phyloP scores from a whole-genome alignment of 2,329 filamentous ascomycete species.

The Domatiomyces globalis region DNA sequence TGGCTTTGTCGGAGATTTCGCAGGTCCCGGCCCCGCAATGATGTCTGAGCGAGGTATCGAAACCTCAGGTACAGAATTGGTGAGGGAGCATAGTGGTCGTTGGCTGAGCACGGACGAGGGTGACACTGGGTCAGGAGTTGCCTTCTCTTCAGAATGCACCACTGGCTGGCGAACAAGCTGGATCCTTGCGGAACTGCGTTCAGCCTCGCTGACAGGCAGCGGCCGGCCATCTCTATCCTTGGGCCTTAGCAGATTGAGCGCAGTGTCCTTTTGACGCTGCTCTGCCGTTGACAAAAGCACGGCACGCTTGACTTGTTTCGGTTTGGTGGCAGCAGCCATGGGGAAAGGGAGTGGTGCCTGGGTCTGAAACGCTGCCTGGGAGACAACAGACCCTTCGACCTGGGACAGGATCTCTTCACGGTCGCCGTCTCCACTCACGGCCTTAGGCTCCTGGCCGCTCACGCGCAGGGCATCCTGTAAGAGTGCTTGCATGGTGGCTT shows the following conservation, averaged over 20 bases:
- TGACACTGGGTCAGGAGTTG: neutral
- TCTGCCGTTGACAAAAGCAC: neutral
- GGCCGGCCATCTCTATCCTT: neutral
- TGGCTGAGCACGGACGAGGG: neutral
- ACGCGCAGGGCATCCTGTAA: neutral
- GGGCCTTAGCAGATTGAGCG: neutral
- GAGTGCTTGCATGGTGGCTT: neutral
- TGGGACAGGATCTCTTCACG: neutral
- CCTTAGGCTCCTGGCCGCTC: neutral
- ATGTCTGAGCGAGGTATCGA: neutral
- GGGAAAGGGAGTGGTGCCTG: neutral
- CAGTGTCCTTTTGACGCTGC: neutral
- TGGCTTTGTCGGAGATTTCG: neutral
- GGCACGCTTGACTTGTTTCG: neutral
- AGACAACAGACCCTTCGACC: neutral
- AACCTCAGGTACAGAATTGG: neutral
- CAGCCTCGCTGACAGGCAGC: no score
- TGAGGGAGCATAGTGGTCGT: neutral
- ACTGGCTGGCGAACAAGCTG: no score
- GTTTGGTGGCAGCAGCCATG: neutral
- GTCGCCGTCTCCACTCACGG: neutral
- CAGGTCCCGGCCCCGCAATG: neutral
- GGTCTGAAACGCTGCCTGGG: neutral
- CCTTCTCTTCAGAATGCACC: neutral
- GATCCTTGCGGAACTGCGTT: no score